Evolutionary conservation across 805 yeast species (phyloP), one percentile per base, ranked within the genome.

Genomic region (Scheffersomyces coipomensis): DNA sequence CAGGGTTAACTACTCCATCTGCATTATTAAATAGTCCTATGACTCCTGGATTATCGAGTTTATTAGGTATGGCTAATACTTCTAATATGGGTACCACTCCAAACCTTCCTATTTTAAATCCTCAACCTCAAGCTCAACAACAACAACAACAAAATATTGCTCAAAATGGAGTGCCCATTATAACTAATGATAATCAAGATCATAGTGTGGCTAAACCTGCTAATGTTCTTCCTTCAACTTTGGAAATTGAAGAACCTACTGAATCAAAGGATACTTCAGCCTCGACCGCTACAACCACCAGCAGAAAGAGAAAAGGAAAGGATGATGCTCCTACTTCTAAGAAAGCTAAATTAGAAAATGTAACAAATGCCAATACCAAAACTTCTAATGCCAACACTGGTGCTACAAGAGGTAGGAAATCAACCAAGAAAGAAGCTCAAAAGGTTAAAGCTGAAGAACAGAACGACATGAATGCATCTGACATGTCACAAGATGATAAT

Each of bases 31-130:
- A 65, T 34, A 69, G 73, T 19, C 67, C 72, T 19, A 70, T 73
- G 53, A 73, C 79, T 2, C 81, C 82, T 0, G 75, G 76, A 0
- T 54, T 76, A 22, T 60, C 62, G 32, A 59, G 64, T 37, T 53
- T 69, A n/a, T 46, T 68, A 23, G 72, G 73, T 1, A 52, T 66
- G 19, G 48, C 57, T 8, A 39, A 43, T 13, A 35, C 26, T 11
- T 38, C 43, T 18, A 29, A 10, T 15, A 26, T 5, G 15, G 18
- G 13, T 11, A 10, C 16, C 33, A 32, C 12, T 30, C 23, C 19
- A 15, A 9, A 19, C 37, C 33, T 2, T 29, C 32, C 9, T 60
- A 51, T 15, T 11, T n/a, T 12, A 25, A 29, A 16, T 24, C 23
- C 13, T 13, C 34, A 37, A 24, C 39, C 30, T 24, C 49, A 38